phyloP scores from a whole-genome alignment of 2,329 filamentous ascomycete species.

The Magnaporthiopsis rhizophila region DNA sequence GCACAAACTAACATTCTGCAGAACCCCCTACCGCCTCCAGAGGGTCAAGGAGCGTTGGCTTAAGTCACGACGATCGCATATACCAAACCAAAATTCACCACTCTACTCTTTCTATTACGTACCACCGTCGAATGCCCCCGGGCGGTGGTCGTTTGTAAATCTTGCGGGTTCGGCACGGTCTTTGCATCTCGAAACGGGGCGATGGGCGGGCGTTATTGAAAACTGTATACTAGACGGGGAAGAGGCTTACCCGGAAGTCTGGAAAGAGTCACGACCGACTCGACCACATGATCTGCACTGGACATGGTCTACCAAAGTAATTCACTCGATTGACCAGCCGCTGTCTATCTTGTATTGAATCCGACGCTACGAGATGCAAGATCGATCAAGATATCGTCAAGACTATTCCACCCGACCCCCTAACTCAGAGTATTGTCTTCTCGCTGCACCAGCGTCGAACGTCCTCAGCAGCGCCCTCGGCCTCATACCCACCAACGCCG shows the following conservation, averaged over 20 bases:
- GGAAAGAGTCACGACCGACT: background rate
- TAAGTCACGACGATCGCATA: constrained; percentile 1
- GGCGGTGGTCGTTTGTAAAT: background rate
- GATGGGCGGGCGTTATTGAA: background rate
- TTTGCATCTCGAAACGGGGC: background rate
- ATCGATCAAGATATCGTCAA: background rate
- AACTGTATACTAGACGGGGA: background rate
- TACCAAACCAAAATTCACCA: constrained; percentile 8
- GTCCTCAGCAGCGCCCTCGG: background rate
- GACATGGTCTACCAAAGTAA: background rate
- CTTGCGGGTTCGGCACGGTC: background rate
- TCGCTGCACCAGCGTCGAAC: background rate
- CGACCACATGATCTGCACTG: background rate
- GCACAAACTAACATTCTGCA: background rate
- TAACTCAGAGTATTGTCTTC: background rate
- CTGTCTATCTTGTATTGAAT: background rate
- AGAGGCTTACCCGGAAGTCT: background rate
- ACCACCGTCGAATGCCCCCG: background rate
- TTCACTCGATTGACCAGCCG: background rate
- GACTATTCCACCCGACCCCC: no score
- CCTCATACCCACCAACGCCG: background rate
- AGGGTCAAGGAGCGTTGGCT: constrained; percentile 5
- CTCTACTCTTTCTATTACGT: constrained; percentile 3
- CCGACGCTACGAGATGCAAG: background rate
- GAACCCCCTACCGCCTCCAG: constrained; percentile 9